Percentiles rank a stretch among this genome's conserved stretches.
These are phyloP conservation scores for Pythium biforme DNA, from an alignment of 352 stramenopile genomes.

Conservation along the genomic window DNA sequence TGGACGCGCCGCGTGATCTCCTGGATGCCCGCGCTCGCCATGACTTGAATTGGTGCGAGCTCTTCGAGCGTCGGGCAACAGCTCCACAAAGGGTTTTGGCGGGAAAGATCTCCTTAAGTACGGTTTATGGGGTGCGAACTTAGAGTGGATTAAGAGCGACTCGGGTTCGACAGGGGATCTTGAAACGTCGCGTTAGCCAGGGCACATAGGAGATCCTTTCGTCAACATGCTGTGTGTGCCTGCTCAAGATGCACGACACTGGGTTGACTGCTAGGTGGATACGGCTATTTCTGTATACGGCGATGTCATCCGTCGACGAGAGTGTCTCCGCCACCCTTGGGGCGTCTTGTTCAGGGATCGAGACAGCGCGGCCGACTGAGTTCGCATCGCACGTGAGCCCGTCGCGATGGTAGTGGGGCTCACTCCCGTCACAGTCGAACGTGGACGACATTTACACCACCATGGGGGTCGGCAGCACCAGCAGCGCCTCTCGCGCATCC, in stretches of 20 bases:
- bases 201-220: too few species aligned
- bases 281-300: too few species aligned
- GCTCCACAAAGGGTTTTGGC: conserved; percentile 8
- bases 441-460: too few species aligned
- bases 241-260: too few species aligned
- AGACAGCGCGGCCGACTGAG: not conserved
- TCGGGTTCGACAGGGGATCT: not conserved
- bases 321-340: too few species aligned
- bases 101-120: conserved; percentile 19
- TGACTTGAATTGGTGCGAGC: not conserved
- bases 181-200: conserved; percentile 5
- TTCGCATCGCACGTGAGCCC: too few species aligned
- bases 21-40: conserved; percentile 32
- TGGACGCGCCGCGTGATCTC: conserved; percentile 62
- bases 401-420: too few species aligned
- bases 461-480: not conserved
- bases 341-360: not conserved
- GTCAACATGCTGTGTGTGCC: not conserved
- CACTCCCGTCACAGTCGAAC: too few species aligned
- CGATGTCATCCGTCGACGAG: too few species aligned
- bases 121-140: not conserved
- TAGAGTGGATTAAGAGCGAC: not conserved
- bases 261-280: too few species aligned
- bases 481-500: not conserved
- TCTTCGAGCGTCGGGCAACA: conserved; percentile 3